Evolutionary conservation across 1,139 yeast genomes (phyloP).

Genomic region (Taphrina pruni): DNA sequence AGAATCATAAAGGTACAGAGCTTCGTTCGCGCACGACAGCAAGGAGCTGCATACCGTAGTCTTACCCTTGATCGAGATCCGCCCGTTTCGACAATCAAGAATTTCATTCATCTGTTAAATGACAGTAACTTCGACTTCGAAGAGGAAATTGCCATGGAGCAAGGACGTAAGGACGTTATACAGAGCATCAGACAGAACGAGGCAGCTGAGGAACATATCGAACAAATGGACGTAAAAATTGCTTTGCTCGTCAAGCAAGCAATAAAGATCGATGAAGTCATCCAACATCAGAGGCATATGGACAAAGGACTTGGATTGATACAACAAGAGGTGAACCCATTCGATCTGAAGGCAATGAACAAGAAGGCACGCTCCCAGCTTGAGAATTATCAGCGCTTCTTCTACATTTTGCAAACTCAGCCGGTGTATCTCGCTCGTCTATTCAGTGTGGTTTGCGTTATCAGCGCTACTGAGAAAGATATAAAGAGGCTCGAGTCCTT

Average conservation of each 20-base stretch:
- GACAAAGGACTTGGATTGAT: constrained; percentile 35
- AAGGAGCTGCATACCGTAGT: constrained; percentile 74
- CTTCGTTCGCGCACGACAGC: constrained; percentile 67
- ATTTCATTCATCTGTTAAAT: constrained; percentile 76
- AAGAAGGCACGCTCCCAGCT: constrained; percentile 56
- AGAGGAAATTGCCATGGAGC: constrained; percentile 74
- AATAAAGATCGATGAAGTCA: constrained; percentile 75
- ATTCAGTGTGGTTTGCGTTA: constrained; percentile 51
- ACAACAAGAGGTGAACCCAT: constrained; percentile 47
- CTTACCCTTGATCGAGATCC: constrained; percentile 75
- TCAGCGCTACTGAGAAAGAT: constrained; percentile 45
- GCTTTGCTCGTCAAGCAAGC: constrained; percentile 78
- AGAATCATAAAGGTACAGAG: constrained; percentile 77
- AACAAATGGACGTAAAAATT: constrained; percentile 80
- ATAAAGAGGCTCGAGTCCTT: constrained; percentile 56
- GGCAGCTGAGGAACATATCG: constrained; percentile 72
- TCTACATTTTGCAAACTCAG: constrained; percentile 83
- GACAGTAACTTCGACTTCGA: constrained; percentile 76
- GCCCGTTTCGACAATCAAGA: constrained; percentile 73
- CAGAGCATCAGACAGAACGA: constrained; percentile 70
- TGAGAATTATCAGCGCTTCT: constrained; percentile 74
- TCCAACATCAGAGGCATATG: constrained; percentile 58
- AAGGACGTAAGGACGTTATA: constrained; percentile 68
- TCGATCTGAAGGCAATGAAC: constrained; percentile 54
- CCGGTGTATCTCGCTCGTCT: constrained; percentile 73